These are phyloP conservation scores for Pseudocercospora eumusae DNA, from an alignment of 2,329 filamentous ascomycete species.

Conservation along the genomic window DNA sequence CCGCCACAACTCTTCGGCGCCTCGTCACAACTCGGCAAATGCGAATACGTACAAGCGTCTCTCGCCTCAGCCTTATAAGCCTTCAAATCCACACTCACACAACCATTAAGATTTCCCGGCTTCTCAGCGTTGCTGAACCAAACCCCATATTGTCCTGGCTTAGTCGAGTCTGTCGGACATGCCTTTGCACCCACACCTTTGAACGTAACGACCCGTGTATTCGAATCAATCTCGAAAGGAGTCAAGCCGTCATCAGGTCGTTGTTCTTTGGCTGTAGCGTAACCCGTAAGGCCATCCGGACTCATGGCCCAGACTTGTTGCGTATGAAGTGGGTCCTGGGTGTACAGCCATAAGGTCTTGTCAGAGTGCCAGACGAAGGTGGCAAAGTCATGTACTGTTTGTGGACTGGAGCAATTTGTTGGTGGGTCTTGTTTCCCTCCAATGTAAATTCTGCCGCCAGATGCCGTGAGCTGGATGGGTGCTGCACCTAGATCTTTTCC, in stretches of 20 bases:
- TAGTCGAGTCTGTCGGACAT: constrained; percentile 11
- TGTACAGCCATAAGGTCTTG: constrained; percentile 16
- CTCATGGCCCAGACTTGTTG: constrained; percentile 19
- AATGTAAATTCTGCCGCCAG: constrained; percentile 23
- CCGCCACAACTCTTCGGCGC: neutral
- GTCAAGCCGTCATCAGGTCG: neutral
- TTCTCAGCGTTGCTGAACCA: constrained; percentile 20
- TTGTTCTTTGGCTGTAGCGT: neutral
- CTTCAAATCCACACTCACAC: constrained; percentile 15
- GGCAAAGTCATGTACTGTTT: constrained; percentile 5
- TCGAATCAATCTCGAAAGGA: constrained; percentile 11
- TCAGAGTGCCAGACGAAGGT: constrained; percentile 17
- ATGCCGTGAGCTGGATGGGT: constrained; percentile 21
- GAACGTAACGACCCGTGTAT: constrained; percentile 18
- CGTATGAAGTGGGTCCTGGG: neutral
- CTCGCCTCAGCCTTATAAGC: constrained; percentile 15
- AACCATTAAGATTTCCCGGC: constrained; percentile 16
- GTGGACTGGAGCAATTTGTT: constrained; percentile 1
- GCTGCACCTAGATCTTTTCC: neutral
- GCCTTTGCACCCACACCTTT: constrained; percentile 14
- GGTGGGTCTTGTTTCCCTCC: constrained; percentile 22
- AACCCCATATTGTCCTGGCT: neutral
- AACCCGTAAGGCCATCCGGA: neutral
- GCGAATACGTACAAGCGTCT: constrained; percentile 16
- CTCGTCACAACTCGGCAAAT: constrained; percentile 6